Evolutionary conservation across 2,329 filamentous ascomycete species (phyloP), one percentile per base, ranked within the genome.

Genomic region (Hypoxylon sp.): DNA sequence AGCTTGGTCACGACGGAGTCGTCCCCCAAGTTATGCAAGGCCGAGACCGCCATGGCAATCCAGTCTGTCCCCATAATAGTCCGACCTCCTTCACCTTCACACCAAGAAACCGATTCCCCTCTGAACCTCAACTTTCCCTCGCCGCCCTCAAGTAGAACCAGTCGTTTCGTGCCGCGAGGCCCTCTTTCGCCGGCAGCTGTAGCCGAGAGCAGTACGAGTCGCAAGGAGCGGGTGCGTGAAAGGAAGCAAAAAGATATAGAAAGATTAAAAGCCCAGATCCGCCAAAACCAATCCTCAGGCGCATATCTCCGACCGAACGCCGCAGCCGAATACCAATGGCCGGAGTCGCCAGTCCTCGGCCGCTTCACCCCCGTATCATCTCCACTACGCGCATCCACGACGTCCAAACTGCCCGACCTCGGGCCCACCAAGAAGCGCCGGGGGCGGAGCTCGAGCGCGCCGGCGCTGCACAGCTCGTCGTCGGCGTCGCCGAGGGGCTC

Each of bases 1-100:
- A 76, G 74, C 57, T 62, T 75, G 18, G 59, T 66, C n/a, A 72
- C 72, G 3, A 69, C 67, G 10, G 68, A 65, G 18, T 74, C 69
- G 1, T 73, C 73, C 9, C 71, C 73, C 1, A 67, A 70, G n/a
- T 40, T 72, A 1, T 60, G 70, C 4, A 71, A 71, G 51, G 73
- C 73, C n/a, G 66, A 69, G 51, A 70, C 71, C 2, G 71, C 72
- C 6, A 69, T 62, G 24, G 70, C 69, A 4, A 68, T 70, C 40
- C 67, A 67, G 8, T 65, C 65, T 2, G 65, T 68, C 1, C 70
- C 72, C 2, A 70, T 73, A 10, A 58, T 72, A 7, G 63, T 70
- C 2, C 66, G 65, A 3, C 60, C 67, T 1, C 58, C 60, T 27
- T 62, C 60, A 9, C 43, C 60, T 27, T 62, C 60, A 9, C 43